Conservation (phyloP, 1,284 basidiomycete species). For the Rhodotorula sp. region DNA sequence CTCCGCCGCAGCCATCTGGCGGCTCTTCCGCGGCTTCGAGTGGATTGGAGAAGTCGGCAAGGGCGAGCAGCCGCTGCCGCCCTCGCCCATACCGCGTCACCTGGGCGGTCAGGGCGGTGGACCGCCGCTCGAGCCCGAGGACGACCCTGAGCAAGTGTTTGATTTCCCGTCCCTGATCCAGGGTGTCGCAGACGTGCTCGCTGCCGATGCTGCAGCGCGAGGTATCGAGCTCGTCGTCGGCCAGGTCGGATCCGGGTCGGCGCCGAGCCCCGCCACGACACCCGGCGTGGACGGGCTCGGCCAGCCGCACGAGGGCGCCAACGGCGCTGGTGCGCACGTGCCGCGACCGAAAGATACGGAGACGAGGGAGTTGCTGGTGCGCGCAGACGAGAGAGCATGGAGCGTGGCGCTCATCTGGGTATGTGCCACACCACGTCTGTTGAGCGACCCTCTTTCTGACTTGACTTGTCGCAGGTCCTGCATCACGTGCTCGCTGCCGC, state of each 20-base stretch:
- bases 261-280: conserved; percentile 35
- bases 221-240: conserved; percentile 84
- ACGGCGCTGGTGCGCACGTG: conserved; percentile 56
- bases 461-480: conserved; percentile 61
- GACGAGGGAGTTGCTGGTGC: conserved; percentile 65
- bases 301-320: background rate
- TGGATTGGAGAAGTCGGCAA: conserved; percentile 43
- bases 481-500: conserved; percentile 76
- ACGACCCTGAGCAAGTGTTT: conserved; percentile 45
- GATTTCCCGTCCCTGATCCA: conserved; percentile 74
- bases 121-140: conserved; percentile 19
- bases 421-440: conserved; percentile 53
- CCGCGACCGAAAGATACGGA: conserved; percentile 13
- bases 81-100: conserved; percentile 3
- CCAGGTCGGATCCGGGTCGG: conserved; percentile 58
- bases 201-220: conserved; percentile 75
- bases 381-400: conserved; percentile 78
- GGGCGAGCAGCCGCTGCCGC: conserved; percentile 27
- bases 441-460: conserved; percentile 24
- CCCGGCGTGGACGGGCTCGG: conserved; percentile 49
- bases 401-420: conserved; percentile 80
- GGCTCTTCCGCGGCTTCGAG: conserved; percentile 41
- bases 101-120: conserved; percentile 12
- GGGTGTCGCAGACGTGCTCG: conserved; percentile 76
- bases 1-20: conserved; percentile 44